Base-by-base conservation (phyloP, 257 asterid genomes). In the Rehmannia glutinosa region DNA sequence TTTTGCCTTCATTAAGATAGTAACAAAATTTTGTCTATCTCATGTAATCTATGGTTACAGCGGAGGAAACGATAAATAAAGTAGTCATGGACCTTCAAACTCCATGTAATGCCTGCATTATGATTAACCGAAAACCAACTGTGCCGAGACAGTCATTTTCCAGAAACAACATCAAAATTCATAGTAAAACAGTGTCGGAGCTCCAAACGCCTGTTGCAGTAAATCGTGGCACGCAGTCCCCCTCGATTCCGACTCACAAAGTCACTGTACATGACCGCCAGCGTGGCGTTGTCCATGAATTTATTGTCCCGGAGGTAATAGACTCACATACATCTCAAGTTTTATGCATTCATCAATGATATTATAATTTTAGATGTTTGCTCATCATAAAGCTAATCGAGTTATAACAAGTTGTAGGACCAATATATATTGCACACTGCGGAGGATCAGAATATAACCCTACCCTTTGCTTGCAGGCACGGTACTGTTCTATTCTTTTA, bases 391-490 rank as follows among this genome's bases (percentile, higher is more conserved):
- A 59, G 70, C 75, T 77, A 42, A 71, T 64, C 8, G 17, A 38
- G 49, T 64, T 4, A 33, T 74, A 45, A 70, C 32, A 50, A 71
- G 27, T 32, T 82, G 82, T 86, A 91, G 98, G 96, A 91, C 69
- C 96, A 91, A 77, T 91, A 91, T 62, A 91, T 91, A 82, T 71
- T 91, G 83, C 98, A 87, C 78, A 86, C 97, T 3, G 98, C 97
- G 4, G 98, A 92, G 77, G 84, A 83, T 53, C 98, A 89, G 87
- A 67, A 86, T 70, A 92, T 92, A 72, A 76, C 43, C 43, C 95
- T 92, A 35, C 98, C 97, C 10, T 92, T 92, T 69, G 95, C 98
- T 69, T 92, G 98, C 89, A 87, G 98, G 83, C 96, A 87, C 64
- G 98, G 98, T 92, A 90, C 64, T 79, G 78, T 70, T 81, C 88